A percentile compares a stretch with the other conserved stretches of the same genome.
Evolutionary conservation across 2,329 filamentous ascomycete species (phyloP).

Genomic region (Taxawa tesnikishii): DNA sequence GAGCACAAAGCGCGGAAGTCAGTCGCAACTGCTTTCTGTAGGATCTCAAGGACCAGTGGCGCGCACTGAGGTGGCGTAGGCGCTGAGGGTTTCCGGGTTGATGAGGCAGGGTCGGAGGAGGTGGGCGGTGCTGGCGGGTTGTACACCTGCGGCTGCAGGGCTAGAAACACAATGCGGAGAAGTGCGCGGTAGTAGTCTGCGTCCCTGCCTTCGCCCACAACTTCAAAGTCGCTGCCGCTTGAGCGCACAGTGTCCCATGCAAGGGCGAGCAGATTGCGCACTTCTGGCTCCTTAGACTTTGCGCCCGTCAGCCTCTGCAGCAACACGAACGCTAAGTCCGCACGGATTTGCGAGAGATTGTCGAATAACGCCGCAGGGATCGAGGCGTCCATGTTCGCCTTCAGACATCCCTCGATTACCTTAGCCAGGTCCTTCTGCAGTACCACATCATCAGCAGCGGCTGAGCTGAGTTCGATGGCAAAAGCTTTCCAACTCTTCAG

Average conservation of each 20-base stretch:
- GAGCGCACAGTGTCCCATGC: conserved; percentile 50
- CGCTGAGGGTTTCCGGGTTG: not conserved
- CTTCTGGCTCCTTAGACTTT: conserved; percentile 36
- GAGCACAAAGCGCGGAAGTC: conserved; percentile 74
- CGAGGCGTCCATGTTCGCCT: conserved; percentile 60
- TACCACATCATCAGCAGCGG: conserved; percentile 38
- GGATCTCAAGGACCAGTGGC: conserved; percentile 62
- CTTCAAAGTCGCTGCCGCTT: conserved; percentile 46
- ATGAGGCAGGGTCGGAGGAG: not conserved
- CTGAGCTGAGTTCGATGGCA: conserved; percentile 68
- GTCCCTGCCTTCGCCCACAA: conserved; percentile 42
- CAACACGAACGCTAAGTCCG: conserved; percentile 70
- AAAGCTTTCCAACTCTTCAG: conserved; percentile 85
- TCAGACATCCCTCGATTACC: conserved; percentile 65
- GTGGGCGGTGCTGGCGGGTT: conserved; percentile 2
- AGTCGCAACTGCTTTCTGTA: conserved; percentile 65
- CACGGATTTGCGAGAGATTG: conserved; percentile 61
- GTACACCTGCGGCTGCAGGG: conserved; percentile 51
- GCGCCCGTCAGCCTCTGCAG: conserved; percentile 54
- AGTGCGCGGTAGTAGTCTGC: conserved; percentile 70
- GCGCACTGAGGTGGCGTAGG: conserved; percentile 18
- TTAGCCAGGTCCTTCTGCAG: conserved; percentile 60
- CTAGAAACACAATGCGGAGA: conserved; percentile 73
- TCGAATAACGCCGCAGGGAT: conserved; percentile 74
- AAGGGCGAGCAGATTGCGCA: conserved; percentile 41